Evolutionary conservation across 2,329 filamentous ascomycete genomes (phyloP), one percentile per base, ranked within the genome.

Genomic region (Sporothrix brunneoviolacea): DNA sequence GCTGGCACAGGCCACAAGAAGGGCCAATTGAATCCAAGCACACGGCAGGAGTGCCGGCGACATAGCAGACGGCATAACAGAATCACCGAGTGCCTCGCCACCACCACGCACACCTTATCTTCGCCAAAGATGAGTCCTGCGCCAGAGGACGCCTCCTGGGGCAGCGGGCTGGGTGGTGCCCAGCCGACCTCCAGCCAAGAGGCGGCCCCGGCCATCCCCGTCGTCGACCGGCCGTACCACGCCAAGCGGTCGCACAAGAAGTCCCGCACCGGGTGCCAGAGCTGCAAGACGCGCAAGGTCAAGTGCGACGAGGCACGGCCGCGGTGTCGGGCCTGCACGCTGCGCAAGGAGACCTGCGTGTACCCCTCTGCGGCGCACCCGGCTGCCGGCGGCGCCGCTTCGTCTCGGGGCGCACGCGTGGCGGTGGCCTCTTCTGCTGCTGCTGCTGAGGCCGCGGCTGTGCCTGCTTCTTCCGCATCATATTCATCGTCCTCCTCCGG

Each of bases 191-290:
- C 32, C 19, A 10, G 42, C 30, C 42, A 36, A 16, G 4, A 4
- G 19, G 18, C 51, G 32, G 22, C 35, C 19, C 35, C 22, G 24
- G 28, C 18, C 21, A 18, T n/a, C 21, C n/a, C n/a, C n/a, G n/a
- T n/a, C n/a, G n/a, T n/a, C n/a, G 55, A 57, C 24, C 63, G 55
- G 45, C 67, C 66, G 2, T 74, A 70, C 46, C 65, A 71, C 50
- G 54, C 69, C 44, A 80, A 80, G 60, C 69, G 75, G 10, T 74
- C 76, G 42, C 77, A 80, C 60, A 74, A 68, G 56, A 80, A 80
- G 61, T 77, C 76, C 2, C 66, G 76, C 27, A 65, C 68, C 3
- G 77, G 54, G 6, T 80, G 77, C 57, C 65, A 65, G 54, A 76
- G 73, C 58, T 80, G 77, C 68, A 80, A 80, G 62, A 61, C 62